Conservation (phyloP, 2,329 filamentous ascomycete genomes). For the Aureobasidium sp. region DNA sequence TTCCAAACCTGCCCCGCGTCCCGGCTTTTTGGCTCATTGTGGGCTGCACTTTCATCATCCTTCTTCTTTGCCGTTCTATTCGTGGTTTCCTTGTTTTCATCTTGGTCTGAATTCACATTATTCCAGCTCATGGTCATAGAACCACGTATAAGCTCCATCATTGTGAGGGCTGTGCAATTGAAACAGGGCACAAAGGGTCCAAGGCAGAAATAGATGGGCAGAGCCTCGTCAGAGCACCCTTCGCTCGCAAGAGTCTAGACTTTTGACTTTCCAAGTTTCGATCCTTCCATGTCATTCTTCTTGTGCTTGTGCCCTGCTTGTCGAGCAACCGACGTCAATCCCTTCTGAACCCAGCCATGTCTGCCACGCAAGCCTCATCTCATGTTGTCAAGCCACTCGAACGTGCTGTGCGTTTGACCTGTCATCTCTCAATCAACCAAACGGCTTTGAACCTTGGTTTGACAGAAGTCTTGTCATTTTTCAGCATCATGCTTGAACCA, state of each 20-base stretch:
- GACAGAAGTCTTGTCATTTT: neutral
- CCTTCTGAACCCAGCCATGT: neutral
- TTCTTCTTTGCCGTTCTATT: neutral
- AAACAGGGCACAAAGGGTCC: neutral
- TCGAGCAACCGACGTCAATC: neutral
- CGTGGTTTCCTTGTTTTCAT: neutral
- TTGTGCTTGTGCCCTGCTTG: slow-evolving; percentile 3
- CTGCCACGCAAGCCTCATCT: slow-evolving; percentile 12
- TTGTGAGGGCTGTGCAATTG: too few relatives aligned
- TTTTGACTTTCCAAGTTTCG: neutral
- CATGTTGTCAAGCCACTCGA: slow-evolving; percentile 3
- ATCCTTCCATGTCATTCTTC: neutral
- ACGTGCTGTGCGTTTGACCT: neutral
- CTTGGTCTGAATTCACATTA: neutral
- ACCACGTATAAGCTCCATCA: neutral
- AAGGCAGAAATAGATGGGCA: slow-evolving; percentile 7
- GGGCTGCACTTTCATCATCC: slow-evolving; percentile 6
- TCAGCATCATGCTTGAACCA: neutral
- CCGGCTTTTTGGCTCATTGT: neutral
- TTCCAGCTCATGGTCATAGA: neutral
- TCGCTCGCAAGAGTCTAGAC: neutral
- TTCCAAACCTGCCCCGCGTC: neutral
- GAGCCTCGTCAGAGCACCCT: slow-evolving; percentile 7
- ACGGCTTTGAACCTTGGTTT: neutral
- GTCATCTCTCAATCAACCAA: slow-evolving; percentile 1